These are phyloP conservation scores for Oxyria digyna DNA, from an alignment of 148 eudicot genomes.

Conservation along the genomic window DNA sequence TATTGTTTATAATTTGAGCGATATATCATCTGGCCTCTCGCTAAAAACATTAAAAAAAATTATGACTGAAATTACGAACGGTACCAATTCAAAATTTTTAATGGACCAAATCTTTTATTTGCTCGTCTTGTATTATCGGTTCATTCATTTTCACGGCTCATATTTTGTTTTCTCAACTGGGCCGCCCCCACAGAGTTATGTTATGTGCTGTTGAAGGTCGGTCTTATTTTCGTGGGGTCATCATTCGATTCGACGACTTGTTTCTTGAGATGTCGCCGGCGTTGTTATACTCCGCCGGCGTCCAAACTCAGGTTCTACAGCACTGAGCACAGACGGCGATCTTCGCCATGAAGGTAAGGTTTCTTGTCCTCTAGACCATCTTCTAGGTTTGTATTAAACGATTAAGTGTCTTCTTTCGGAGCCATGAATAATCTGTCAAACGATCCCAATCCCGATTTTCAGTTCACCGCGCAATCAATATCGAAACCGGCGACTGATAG, in stretches of 20 bases:
- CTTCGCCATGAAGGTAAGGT: slow-evolving; percentile 19
- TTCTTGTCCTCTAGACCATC: slow-evolving; percentile 7
- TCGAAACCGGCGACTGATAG: slow-evolving; percentile 25
- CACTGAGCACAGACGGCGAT: slow-evolving; percentile 10
- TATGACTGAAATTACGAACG: too few species aligned
- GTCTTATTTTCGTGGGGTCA: too few species aligned
- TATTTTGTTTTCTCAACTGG: too few species aligned
- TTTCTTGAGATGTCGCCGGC: slow-evolving; percentile 24
- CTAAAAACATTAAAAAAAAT: too few species aligned
- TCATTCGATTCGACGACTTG: slow-evolving; percentile 23
- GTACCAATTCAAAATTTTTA: too few species aligned
- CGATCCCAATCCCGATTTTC: slow-evolving; percentile 17
- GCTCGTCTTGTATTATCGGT: too few species aligned
- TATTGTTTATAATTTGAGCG: too few species aligned
- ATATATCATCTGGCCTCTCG: too few species aligned
- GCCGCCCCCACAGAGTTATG: too few species aligned
- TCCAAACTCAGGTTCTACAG: background rate
- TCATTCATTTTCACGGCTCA: too few species aligned
- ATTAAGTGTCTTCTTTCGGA: slow-evolving; percentile 7
- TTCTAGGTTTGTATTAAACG: slow-evolving; percentile 15
- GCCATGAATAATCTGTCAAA: slow-evolving; percentile 21
- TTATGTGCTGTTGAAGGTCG: too few species aligned
- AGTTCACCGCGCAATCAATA: slow-evolving; percentile 26
- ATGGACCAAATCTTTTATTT: too few species aligned
- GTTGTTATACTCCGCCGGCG: slow-evolving; percentile 25